These are phyloP conservation scores for Solanum corneliomulleri DNA, from an alignment of 257 asterid species.

Conservation along the genomic window DNA sequence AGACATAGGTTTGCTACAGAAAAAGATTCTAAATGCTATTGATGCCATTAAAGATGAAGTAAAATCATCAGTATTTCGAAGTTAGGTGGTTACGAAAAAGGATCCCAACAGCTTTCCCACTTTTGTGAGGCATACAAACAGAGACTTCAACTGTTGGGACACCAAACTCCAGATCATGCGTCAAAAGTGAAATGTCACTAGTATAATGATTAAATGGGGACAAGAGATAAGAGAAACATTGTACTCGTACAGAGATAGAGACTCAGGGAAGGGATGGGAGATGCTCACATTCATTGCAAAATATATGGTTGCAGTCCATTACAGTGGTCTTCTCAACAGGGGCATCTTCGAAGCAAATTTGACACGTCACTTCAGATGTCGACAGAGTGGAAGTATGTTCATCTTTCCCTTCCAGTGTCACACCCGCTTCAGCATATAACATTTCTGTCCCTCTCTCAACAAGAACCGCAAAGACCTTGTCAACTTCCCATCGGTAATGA, in stretches of 20 bases:
- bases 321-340: constrained; percentile 17
- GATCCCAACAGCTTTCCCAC: background rate
- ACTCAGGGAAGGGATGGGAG: background rate
- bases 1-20: background rate
- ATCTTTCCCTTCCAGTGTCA: constrained; percentile 8
- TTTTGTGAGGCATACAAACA: background rate
- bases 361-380: constrained; percentile 12
- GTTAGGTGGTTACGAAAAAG: background rate
- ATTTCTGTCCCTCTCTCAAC: constrained; percentile 36
- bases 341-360: constrained; percentile 39
- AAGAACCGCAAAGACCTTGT: constrained; percentile 14
- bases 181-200: background rate
- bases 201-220: background rate
- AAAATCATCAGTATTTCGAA: background rate
- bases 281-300: constrained; percentile 53
- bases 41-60: background rate
- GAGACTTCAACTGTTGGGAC: background rate
- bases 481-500: constrained; percentile 46
- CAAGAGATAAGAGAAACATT: background rate
- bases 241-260: background rate
- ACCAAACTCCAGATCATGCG: background rate
- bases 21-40: background rate
- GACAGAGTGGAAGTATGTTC: background rate
- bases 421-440: constrained; percentile 35
- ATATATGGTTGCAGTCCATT: constrained; percentile 60